Evolutionary conservation across 1,284 basidiomycete genomes (phyloP), one percentile per base, ranked within the genome.

Genomic region (Sanghuangporus sanghuang): DNA sequence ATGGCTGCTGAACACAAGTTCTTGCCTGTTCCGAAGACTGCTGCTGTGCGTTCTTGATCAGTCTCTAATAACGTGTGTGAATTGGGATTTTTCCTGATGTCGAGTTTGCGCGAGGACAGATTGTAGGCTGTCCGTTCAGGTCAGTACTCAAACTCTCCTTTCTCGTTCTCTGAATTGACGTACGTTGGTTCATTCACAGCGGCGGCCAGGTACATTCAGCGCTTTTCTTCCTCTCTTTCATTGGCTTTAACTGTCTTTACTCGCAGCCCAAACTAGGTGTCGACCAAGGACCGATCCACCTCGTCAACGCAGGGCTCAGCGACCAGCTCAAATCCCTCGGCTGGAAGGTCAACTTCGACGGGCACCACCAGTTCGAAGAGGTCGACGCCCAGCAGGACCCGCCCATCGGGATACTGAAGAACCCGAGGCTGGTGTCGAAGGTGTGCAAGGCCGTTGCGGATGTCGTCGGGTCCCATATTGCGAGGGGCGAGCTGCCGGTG

Each of bases 341-440:
- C 56, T 98, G 95, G 94, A 80, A 86, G 32, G 95, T 98, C 70
- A 77, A 87, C 57, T 95, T 96, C 73, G 87, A 95, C 67, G 91
- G 92, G 1, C 91, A 95, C 71, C 92, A 96, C 73, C 86, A 91
- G 67, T 96, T 97, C 71, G 89, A 93, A 71, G 86, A 89, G 59
- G 85, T 95, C 73, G 81, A 80, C n/a, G 75, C 80, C 7, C 75
- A 74, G 59, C 74, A 81, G 54, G 93, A 96, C 73, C 85, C 91
- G 35, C 90, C 92, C 32, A 93, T 95, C 69, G 94, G 93, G 53
- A 89, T 84, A 68, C 82, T 98, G 68, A 95, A 92, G 81, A 93
- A 95, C 72, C 95, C 96, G 14, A 79, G 92, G 36, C 76, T 93
- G 36, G 95, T 98, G 56, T 92, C 88, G 21, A 81, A 83, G n/a